Percentiles rank a stretch among this genome's conserved stretches.
phyloP scores from a whole-genome alignment of 1,139 yeast species.

The Saccharomycopsis crataegensis region DNA sequence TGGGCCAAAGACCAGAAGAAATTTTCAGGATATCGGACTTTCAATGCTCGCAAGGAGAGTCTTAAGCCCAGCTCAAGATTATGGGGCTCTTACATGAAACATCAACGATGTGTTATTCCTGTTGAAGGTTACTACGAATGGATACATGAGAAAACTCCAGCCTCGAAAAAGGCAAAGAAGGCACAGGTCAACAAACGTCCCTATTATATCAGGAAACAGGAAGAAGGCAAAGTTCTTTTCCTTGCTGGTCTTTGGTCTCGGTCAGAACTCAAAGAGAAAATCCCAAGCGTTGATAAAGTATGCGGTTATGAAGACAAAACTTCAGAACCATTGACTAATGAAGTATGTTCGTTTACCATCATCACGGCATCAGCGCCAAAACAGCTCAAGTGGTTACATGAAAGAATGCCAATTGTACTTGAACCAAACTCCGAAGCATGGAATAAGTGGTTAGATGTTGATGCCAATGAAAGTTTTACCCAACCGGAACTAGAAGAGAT shows the following conservation, averaged over 20 bases:
- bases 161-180: slow-evolving; percentile 23
- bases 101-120: slow-evolving; percentile 61
- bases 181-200: slow-evolving; percentile 40
- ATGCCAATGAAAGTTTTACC: slow-evolving; percentile 30
- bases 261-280: slow-evolving; percentile 27
- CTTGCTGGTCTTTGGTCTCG: slow-evolving; percentile 63
- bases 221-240: slow-evolving; percentile 40
- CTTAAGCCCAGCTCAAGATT: slow-evolving; percentile 36
- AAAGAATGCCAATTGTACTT: slow-evolving; percentile 68
- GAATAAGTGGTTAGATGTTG: slow-evolving; percentile 55
- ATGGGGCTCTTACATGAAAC: slow-evolving; percentile 40
- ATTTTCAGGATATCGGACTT: slow-evolving; percentile 35
- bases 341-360: slow-evolving; percentile 54
- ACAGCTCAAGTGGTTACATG: slow-evolving; percentile 62
- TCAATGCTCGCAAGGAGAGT: slow-evolving; percentile 62
- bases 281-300: slow-evolving; percentile 20
- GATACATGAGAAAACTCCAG: slow-evolving; percentile 30
- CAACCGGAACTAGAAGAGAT: slow-evolving; percentile 32
- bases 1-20: slow-evolving; percentile 37
- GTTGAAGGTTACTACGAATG: slow-evolving; percentile 86
- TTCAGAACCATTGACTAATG: slow-evolving; percentile 9
- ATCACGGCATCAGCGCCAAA: slow-evolving; percentile 65
- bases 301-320: not conserved
- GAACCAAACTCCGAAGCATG: slow-evolving; percentile 50
- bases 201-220: slow-evolving; percentile 51